phyloP scores from a whole-genome alignment of 345 rosid species.

The Heritiera fomes region DNA sequence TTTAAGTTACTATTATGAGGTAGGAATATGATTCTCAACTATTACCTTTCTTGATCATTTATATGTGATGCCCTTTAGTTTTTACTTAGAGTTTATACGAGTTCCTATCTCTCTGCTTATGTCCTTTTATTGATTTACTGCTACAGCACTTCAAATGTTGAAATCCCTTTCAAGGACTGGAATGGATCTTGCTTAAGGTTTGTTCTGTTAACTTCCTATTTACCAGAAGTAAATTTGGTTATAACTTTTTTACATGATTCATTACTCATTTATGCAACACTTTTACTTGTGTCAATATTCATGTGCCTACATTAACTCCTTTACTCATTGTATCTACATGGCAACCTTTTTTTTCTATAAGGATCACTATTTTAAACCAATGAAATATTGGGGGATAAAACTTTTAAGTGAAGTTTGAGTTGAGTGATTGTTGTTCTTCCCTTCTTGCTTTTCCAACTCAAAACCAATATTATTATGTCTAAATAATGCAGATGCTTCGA shows the following conservation, averaged over 20 bases:
- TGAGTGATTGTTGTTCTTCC: background rate
- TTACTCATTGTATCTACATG: background rate
- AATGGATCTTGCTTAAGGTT: conserved; percentile 51
- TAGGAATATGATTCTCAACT: background rate
- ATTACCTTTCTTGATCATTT: background rate
- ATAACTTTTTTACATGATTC: background rate
- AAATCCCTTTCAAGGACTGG: conserved; percentile 35
- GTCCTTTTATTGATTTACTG: conserved; percentile 23
- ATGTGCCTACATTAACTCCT: background rate
- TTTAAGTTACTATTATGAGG: background rate
- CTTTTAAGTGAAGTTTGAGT: conserved; percentile 13
- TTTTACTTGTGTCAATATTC: background rate
- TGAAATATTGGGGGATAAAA: background rate
- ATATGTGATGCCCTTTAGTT: background rate
- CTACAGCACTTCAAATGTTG: conserved; percentile 51
- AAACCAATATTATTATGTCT: background rate
- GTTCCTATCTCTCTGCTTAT: conserved; percentile 2
- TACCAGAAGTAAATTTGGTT: background rate
- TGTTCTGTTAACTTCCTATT: conserved; percentile 15
- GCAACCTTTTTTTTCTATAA: background rate
- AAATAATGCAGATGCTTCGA: background rate
- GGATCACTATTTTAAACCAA: background rate
- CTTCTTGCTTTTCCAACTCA: background rate
- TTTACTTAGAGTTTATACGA: background rate
- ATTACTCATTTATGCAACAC: background rate